Base-by-base conservation (phyloP, 495 filamentous ascomycete genomes). In the Podospora conica region DNA sequence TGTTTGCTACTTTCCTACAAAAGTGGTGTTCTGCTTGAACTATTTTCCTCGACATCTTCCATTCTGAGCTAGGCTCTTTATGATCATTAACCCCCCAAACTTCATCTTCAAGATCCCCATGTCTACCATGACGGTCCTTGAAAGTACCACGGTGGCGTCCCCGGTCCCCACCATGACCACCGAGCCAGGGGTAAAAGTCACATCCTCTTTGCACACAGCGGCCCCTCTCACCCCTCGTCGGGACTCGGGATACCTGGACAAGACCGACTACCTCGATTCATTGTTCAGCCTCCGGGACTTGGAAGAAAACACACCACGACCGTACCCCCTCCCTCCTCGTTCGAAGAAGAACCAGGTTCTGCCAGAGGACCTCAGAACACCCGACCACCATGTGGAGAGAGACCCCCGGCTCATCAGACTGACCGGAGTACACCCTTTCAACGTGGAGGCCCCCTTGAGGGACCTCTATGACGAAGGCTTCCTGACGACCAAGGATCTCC, bases 361-460 rank as follows among this genome's bases (percentile, higher is more conserved):
- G 9, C 82, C 87, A 40, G 71, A 90, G 70, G 94, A 98, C 71
- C 80, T 89, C 63, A 87, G 88, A 53, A 97, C 94, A 0, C 93
- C 92, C 15, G 94, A 98, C 73, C 79, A 77, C 57, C 91, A 95
- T 82, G 91, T 97, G n/a, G 84, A 90, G 15, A 82, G 94, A 67
- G 94, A 98, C 78, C 85, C 91, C 5, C 84, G 94, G 27, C 79
- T 98, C 40, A 96, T 98, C 67, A 83, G 94, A 54, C 79, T 98
- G 58, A 98, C 94, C 21, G 93, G 94, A 53, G 84, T 91, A 40
- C 94, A 98, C 78, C 94, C 94, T 3, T 96, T 96, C 79, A 98
- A 98, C 74, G 90, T 93, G 58, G 94, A 98, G 79, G 85, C 94
- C 6, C 94, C 94, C 9, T 77, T 98, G 11, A 90, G 85, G 20